A percentile compares a stretch with the other conserved stretches of the same genome.
phyloP scores from a whole-genome alignment of 345 rosid genomes.

The Fremontodendron californicum region DNA sequence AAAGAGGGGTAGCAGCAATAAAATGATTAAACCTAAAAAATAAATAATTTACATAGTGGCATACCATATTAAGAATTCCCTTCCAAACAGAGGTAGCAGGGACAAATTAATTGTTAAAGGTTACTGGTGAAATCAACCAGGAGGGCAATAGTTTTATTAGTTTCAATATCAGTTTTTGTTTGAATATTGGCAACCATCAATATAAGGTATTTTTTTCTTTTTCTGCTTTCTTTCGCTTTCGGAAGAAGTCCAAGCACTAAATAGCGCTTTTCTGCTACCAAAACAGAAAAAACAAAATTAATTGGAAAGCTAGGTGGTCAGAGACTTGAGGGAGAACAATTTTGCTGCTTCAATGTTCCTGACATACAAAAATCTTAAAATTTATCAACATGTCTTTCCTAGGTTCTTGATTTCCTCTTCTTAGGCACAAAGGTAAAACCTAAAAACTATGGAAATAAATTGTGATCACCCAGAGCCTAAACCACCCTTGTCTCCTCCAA shows the following conservation, averaged over 20 bases:
- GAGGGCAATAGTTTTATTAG: not conserved
- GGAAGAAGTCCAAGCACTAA: not conserved
- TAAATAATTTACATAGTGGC: no score
- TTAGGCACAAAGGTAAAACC: not conserved
- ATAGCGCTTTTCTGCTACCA: not conserved
- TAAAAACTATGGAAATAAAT: not conserved
- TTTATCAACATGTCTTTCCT: not conserved
- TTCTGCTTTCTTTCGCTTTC: not conserved
- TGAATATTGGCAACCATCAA: not conserved
- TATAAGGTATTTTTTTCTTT: not conserved
- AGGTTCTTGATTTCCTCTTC: not conserved
- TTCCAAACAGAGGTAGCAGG: not conserved
- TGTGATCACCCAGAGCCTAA: not conserved
- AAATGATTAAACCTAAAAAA: not conserved
- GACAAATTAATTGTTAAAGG: not conserved
- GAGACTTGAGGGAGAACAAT: not conserved
- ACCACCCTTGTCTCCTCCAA: not conserved
- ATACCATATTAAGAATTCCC: not conserved
- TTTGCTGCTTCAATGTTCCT: not conserved
- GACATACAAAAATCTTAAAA: not conserved
- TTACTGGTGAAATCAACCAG: not conserved
- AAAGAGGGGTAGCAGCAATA: not conserved
- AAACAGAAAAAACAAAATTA: not conserved
- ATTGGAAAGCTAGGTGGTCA: not conserved
- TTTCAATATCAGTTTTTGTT: not conserved